Base-by-base conservation (phyloP, 371 early-diverging fungal species). In the Syncephalastrum monosporum region DNA sequence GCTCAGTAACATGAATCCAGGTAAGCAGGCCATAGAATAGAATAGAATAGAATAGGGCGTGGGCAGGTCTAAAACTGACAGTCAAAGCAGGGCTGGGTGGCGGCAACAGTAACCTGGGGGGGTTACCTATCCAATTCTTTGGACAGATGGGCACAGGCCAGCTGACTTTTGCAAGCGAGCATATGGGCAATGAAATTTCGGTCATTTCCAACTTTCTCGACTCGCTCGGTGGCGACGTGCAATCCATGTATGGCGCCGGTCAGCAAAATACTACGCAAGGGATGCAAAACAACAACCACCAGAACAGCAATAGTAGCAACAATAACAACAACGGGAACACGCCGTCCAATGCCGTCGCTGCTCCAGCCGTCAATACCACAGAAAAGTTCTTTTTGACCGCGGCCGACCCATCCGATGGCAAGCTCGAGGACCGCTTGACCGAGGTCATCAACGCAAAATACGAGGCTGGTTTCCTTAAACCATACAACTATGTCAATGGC, bases 401-500 rank as follows among this genome's bases (percentile, higher is more conserved):
- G 1, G 94, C 95, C 0, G 91, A 96, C 68, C 94, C 94, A 0
- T 79, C 81, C 5, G 94, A 92, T 64, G 90, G 89, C 17, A 82
- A 89, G 27, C 75, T 82, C 15, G 90, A 91, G 67, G 93, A 91
- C 57, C 87, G 92, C 48, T 71, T 94, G 60, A 91, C 85, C 16
- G 89, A 93, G 63, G 89, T 94, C 16, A 90, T 95, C 67, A 88
- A 87, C 58, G 93, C 94, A 42, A 96, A 96, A 72, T 93, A 90
- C 56, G 91, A 94, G 60, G 94, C 95, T 2, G 97, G 97, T 0
- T 82, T 94, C 57, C 68, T 96, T 50, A 93, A 91, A 63, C 97
- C 97, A 1, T 94, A 92, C 82, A 93, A 95, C 72, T 94, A 95
- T 73, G 91, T 91, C 57, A 88, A 84, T 70, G 90, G 91, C 0